phyloP scores from a whole-genome alignment of 257 asterid species.

The Solanum dulcamara region DNA sequence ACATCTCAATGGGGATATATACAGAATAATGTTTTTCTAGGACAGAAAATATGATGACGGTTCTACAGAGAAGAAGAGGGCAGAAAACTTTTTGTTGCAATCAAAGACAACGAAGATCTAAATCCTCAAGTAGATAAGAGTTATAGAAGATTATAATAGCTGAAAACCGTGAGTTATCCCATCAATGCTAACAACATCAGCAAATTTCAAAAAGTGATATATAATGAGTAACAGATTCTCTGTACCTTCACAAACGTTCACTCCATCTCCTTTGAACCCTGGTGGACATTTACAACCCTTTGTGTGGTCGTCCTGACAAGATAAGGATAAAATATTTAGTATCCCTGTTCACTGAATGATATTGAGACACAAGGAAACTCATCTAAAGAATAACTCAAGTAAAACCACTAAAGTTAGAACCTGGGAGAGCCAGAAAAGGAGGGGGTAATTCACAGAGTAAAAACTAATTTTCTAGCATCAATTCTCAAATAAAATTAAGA shows the following conservation, averaged over 20 bases:
- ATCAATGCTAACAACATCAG: not conserved
- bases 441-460: not conserved
- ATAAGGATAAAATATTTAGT: not conserved
- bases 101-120: not conserved
- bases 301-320: conserved; percentile 55
- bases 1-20: not conserved
- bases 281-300: conserved; percentile 90
- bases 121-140: not conserved
- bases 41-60: not conserved
- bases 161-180: not conserved
- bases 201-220: not conserved
- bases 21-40: not conserved
- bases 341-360: not conserved
- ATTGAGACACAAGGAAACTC: not conserved
- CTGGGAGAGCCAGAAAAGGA: not conserved
- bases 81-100: not conserved
- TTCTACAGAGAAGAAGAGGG: not conserved
- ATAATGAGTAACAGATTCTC: not conserved
- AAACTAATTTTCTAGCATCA: not conserved
- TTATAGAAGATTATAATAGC: not conserved
- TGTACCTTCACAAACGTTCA: conserved; percentile 70
- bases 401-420: not conserved
- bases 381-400: not conserved
- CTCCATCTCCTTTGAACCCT: conserved; percentile 95
- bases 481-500: not conserved